These are phyloP conservation scores for Isabelozyma pseudorhagii DNA, from an alignment of 805 yeast species.

Conservation along the genomic window DNA sequence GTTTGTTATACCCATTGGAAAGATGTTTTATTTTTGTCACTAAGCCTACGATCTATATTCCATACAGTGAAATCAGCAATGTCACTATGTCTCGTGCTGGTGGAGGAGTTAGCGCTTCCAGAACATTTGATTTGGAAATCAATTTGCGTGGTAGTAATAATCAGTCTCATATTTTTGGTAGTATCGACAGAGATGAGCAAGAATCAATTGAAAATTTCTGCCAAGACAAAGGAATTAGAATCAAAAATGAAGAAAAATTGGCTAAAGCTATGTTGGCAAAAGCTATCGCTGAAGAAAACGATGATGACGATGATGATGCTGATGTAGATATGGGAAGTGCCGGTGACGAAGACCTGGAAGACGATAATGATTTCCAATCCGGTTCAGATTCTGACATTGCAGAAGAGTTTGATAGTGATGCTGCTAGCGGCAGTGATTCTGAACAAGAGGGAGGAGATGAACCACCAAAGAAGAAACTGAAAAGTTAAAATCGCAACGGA, in stretches of 20 bases:
- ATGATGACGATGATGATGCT: constrained; percentile 39
- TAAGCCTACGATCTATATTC: constrained; percentile 90
- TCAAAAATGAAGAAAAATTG: constrained; percentile 85
- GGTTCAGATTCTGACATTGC: constrained; percentile 70
- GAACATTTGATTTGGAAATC: constrained; percentile 91
- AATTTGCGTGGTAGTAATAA: constrained; percentile 56
- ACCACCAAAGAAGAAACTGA: constrained; percentile 32
- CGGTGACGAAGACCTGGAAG: constrained; percentile 67
- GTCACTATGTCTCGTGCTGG: constrained; percentile 90
- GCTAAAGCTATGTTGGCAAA: constrained; percentile 78
- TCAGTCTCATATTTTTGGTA: constrained; percentile 79
- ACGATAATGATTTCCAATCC: constrained; percentile 82
- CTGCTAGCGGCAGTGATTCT: constrained; percentile 21
- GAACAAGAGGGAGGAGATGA: constrained; percentile 19
- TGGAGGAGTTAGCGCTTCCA: constrained; percentile 64
- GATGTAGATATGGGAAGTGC: constrained; percentile 63
- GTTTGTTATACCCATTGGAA: constrained; percentile 89
- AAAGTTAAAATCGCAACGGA: not conserved
- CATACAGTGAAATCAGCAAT: constrained; percentile 73
- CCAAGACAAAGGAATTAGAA: constrained; percentile 70
- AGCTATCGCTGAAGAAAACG: constrained; percentile 63
- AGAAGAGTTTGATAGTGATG: constrained; percentile 81
- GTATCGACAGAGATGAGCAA: constrained; percentile 88
- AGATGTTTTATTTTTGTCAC: constrained; percentile 87
- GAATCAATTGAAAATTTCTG: constrained; percentile 71